Conservation (phyloP, 164 flowering plant genomes). For the Sedum album region DNA sequence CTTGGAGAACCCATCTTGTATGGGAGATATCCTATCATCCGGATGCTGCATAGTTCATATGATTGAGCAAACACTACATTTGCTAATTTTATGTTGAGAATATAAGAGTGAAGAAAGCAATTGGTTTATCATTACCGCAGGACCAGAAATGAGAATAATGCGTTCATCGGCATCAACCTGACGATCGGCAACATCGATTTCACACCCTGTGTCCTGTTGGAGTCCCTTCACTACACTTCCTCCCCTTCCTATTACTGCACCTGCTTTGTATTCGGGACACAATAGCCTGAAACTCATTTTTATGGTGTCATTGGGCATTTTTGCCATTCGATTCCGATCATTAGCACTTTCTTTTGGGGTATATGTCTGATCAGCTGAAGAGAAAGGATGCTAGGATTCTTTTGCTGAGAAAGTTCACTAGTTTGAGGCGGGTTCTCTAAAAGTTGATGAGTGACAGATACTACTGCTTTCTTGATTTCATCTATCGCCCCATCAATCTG, state of each 20-base stretch:
- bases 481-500: slow-evolving; percentile 70
- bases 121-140: slow-evolving; percentile 45
- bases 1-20: slow-evolving; percentile 91
- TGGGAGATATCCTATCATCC: slow-evolving; percentile 75
- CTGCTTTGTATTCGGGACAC: slow-evolving; percentile 65
- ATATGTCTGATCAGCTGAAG: slow-evolving; percentile 27
- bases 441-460: slow-evolving; percentile 60
- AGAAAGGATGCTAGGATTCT: slow-evolving; percentile 30
- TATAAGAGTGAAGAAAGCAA: neutral
- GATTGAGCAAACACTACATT: neutral
- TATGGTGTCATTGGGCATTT: slow-evolving; percentile 27
- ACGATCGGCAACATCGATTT: slow-evolving; percentile 66
- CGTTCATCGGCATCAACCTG: slow-evolving; percentile 61
- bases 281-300: slow-evolving; percentile 59
- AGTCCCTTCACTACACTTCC: slow-evolving; percentile 62
- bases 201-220: slow-evolving; percentile 85
- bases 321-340: slow-evolving; percentile 26
- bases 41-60: slow-evolving; percentile 63
- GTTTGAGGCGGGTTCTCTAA: slow-evolving; percentile 50
- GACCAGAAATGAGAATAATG: slow-evolving; percentile 67
- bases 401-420: slow-evolving; percentile 34
- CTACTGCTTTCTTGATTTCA: slow-evolving; percentile 68
- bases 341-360: slow-evolving; percentile 28
- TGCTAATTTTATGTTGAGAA: neutral
- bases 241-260: slow-evolving; percentile 90